Base-by-base conservation (phyloP, 768 basidiomycete genomes). In the Neoboletus magnificus region DNA sequence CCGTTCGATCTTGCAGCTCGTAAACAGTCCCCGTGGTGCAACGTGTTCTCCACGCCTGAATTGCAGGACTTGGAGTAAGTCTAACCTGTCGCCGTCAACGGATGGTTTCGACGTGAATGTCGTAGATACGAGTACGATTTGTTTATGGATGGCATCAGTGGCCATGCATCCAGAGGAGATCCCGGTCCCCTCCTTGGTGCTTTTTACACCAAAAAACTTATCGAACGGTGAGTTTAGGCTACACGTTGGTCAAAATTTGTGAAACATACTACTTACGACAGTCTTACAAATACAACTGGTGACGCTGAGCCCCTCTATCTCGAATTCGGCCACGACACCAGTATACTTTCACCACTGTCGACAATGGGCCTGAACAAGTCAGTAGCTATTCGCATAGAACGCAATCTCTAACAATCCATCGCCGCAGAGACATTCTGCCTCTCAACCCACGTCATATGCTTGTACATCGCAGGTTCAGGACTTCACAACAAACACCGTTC, bases 321-420 rank as follows among this genome's bases (percentile, higher is more conserved):
- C 25, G 74, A 78, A 62, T 78, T 77, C 56, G 76, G 75, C 5
- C 75, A 77, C 56, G 74, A 77, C 50, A 74, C 70, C 8, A 76
- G 72, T 36, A 69, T 78, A 54, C 70, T 77, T 58, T 42, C 73
- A 25, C 71, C 72, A 6, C 55, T 76, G 32, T 72, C 76, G 23
- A 73, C 73, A 1, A 69, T 77, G 57, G 69, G 69, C 0, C 65
- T 76, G 20, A 75, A 71, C 54, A 71, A 71, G 74, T 74, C 36
- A 47, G 71, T 60, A 15, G 5, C 27, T 27, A 12, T 16, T n/a
- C 32, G 13, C 29, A 29, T 2, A 18, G 2, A 49, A 30, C 18
- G 16, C 20, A 16, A 5, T 23, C 15, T 27, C n/a, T 58, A 12
- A 54, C 10, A 20, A 36, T 20, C 25, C 11, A 33, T 36, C 10